Percentiles rank a stretch among this genome's conserved stretches.
Evolutionary conservation across 2,329 filamentous ascomycete species (phyloP).

Genomic region (Diplodia corticola): DNA sequence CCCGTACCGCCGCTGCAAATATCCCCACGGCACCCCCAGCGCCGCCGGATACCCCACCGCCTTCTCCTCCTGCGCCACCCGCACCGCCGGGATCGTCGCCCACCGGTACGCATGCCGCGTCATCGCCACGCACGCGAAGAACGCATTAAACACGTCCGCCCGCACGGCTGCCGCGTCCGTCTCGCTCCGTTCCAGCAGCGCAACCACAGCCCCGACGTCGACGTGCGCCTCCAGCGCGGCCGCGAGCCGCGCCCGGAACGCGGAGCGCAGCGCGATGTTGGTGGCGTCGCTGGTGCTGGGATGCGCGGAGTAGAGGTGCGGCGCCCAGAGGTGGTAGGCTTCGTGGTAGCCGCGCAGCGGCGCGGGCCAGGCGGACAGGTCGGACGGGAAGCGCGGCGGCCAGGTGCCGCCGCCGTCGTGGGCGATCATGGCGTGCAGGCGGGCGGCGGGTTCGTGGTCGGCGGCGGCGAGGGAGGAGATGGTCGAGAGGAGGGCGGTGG

Average conservation of each 20-base stretch:
- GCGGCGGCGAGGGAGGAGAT: background rate
- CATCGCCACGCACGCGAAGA: background rate
- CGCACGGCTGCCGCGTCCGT: background rate
- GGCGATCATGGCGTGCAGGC: background rate
- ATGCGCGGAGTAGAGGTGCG: background rate
- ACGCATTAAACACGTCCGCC: background rate
- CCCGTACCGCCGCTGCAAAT: background rate
- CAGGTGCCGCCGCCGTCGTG: background rate
- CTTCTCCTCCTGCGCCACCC: background rate
- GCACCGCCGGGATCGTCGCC: background rate
- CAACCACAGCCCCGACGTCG: background rate
- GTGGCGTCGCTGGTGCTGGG: background rate
- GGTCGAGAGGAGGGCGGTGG: background rate
- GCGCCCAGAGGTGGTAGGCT: background rate
- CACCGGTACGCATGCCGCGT: background rate
- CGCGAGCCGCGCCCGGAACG: background rate
- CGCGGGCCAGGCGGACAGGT: background rate
- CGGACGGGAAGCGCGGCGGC: background rate
- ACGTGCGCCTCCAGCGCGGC: background rate
- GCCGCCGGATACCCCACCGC: background rate
- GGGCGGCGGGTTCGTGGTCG: background rate
- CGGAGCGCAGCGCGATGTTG: background rate
- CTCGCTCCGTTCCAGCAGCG: background rate
- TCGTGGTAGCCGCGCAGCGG: background rate
- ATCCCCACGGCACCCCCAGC: background rate